Evolutionary conservation across 257 asterid species (phyloP), one percentile per base, ranked within the genome.

Genomic region (Solanum sitiens): DNA sequence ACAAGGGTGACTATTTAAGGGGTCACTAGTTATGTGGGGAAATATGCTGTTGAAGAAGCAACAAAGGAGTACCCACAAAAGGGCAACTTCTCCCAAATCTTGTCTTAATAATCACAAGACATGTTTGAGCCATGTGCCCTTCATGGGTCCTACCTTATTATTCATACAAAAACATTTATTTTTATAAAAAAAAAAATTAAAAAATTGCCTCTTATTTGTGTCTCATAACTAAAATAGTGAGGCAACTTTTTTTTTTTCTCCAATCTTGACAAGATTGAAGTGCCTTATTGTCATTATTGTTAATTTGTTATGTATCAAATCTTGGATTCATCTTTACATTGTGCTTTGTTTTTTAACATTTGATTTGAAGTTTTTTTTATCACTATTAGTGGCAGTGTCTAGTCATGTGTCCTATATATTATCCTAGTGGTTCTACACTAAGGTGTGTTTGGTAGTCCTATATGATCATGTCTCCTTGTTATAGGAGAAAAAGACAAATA

Each of bases 41-140:
- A 83, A 90, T 86, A 88, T 90, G 93, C 90, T 87, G 32, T 84
- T 85, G 39, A 30, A 87, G 74, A 87, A 56, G 89, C 91, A 92
- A 87, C 93, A 89, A 80, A 88, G 72, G 76, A 77, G 75, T 88
- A 42, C 91, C 90, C 91, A 89, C 87, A 72, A 65, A n/a, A 86
- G 87, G 89, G 86, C 86, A 86, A 45, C 25, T 84, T 73, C 35
- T 77, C 87, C 87, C 74, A 88, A 88, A 91, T 92, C 91, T 88
- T 91, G 94, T 92, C 94, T 35, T 89, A 91, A 91, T 89, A 91
- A 63, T 92, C 91, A 92, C 91, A 89, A 75, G 92, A 92, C 94
- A 92, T 91, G 93, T 92, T 90, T 74, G 89, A 86, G 91, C 91
- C 77, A 74, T 88, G 91, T 89, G 91, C 89, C 91, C 87, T 87